Base-by-base conservation (phyloP, 2,329 filamentous ascomycete genomes). In the Cercospora janseana region DNA sequence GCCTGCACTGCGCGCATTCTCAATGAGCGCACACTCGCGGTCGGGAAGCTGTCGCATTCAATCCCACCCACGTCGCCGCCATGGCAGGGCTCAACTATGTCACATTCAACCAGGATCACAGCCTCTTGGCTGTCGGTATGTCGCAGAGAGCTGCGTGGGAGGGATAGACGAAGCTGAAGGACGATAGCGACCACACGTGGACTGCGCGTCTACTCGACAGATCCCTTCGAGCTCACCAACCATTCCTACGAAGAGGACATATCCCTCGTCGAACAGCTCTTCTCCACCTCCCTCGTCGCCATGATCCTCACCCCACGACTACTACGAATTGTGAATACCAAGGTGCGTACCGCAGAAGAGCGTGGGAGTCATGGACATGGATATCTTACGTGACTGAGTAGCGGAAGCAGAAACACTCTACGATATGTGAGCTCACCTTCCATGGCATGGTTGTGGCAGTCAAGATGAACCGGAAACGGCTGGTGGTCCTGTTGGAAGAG, bases 91-190 rank as follows among this genome's bases (percentile, higher is more conserved):
- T 97, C 76, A 98, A 98, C 73, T 98, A 95, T 74, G 89, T 98
- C 64, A 96, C 92, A 32, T 98, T 97, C 74, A 98, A 98, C 73
- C 93, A 98, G 41, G 93, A 98, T 77, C 90, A 95, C 76, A 95
- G 88, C 79, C 92, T 92, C 71, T 79, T 98, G 59, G 92, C 92
- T 75, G 91, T 98, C 62, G 92, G 89, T 90, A 77, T 66, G 85
- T 26, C 37, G 47, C 40, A 29, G 21, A 35, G n/a, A 29, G 27
- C 24, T 48, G 16, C 13, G 21, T 32, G 44, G 40, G 32, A 41
- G 32, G 51, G 40, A 42, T 46, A 44, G 18, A 18, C 29, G 26
- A 43, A 20, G 29, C 21, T 52, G 55, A 47, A 42, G 21, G 15
- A 23, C 47, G 32, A 44, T 56, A 93, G 89, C 89, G 55, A 97